A percentile compares a stretch with the other conserved stretches of the same genome.
phyloP scores from a whole-genome alignment of 108 stramenopile genomes.

The Nannochloropsis salina region DNA sequence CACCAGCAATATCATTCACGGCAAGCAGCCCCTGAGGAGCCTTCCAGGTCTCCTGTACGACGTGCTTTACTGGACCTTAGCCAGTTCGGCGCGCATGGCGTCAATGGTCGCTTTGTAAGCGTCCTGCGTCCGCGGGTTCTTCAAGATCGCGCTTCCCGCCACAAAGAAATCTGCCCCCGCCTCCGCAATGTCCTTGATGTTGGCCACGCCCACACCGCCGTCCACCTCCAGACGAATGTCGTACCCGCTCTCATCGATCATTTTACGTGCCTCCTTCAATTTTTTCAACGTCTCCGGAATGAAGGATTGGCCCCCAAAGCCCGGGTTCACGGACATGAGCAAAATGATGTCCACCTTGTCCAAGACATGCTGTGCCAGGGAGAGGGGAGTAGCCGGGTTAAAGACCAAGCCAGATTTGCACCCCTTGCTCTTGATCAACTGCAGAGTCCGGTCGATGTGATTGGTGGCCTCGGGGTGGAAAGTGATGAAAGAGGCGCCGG shows the following conservation, averaged over 20 bases:
- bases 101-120: conserved; percentile 92
- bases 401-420: conserved; percentile 98
- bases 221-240: conserved; percentile 96
- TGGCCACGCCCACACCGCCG: conserved; percentile 82
- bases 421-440: conserved; percentile 82
- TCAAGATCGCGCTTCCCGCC: conserved; percentile 91
- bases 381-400: conserved; percentile 89
- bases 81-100: conserved; percentile 85
- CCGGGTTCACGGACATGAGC: conserved; percentile 96
- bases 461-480: conserved; percentile 93
- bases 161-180: conserved; percentile 98
- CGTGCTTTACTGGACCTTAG: conserved; percentile 32
- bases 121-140: conserved; percentile 87
- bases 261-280: conserved; percentile 83
- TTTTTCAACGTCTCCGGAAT: conserved; percentile 83
- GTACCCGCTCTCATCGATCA: conserved; percentile 87
- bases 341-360: conserved; percentile 98
- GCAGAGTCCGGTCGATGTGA: conserved; percentile 90
- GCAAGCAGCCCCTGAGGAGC: no score
- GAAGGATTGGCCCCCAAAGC: conserved; percentile 94
- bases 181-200: conserved; percentile 90
- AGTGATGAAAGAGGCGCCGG: conserved; percentile 95
- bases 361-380: conserved; percentile 75
- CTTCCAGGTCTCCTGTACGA: neutral
- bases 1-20: no score